phyloP scores from a whole-genome alignment of 164 flowering plant species.

The Sedum album region DNA sequence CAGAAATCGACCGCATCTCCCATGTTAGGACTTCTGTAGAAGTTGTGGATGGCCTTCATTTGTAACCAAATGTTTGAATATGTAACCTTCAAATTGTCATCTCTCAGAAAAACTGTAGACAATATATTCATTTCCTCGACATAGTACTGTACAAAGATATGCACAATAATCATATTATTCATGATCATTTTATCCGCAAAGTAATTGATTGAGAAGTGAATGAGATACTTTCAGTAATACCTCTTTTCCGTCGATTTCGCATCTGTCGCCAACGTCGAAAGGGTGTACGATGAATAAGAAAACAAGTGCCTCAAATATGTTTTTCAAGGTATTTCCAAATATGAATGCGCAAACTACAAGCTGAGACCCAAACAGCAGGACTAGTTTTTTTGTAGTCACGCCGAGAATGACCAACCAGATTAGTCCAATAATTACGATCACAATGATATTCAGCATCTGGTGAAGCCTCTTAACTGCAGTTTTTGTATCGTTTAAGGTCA shows the following conservation, averaged over 20 bases:
- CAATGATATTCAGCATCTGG: slow-evolving; percentile 32
- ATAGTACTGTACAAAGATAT: slow-evolving; percentile 30
- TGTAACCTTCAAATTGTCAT: slow-evolving; percentile 43
- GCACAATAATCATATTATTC: too few species aligned
- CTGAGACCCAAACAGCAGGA: slow-evolving; percentile 41
- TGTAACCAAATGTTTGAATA: slow-evolving; percentile 41
- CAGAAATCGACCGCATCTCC: too few species aligned
- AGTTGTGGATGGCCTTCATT: slow-evolving; percentile 40
- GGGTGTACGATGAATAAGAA: slow-evolving; percentile 63
- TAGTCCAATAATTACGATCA: slow-evolving; percentile 25
- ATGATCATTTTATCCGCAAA: too few species aligned
- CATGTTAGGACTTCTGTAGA: slow-evolving; percentile 63
- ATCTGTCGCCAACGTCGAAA: slow-evolving; percentile 68
- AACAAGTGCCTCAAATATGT: slow-evolving; percentile 45
- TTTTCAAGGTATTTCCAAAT: too few species aligned
- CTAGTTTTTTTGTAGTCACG: slow-evolving; percentile 34
- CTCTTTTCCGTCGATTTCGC: too few species aligned
- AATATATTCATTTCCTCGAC: slow-evolving; percentile 83
- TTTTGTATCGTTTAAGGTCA: slow-evolving; percentile 58
- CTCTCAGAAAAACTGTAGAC: slow-evolving; percentile 50
- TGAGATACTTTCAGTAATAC: slow-evolving; percentile 16
- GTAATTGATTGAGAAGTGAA: background rate
- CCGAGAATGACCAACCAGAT: slow-evolving; percentile 34
- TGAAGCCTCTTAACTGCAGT: slow-evolving; percentile 62
- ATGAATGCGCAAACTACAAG: slow-evolving; percentile 36